Evolutionary conservation across 2,329 filamentous ascomycete species (phyloP).

Genomic region (Diaporthe helianthi): DNA sequence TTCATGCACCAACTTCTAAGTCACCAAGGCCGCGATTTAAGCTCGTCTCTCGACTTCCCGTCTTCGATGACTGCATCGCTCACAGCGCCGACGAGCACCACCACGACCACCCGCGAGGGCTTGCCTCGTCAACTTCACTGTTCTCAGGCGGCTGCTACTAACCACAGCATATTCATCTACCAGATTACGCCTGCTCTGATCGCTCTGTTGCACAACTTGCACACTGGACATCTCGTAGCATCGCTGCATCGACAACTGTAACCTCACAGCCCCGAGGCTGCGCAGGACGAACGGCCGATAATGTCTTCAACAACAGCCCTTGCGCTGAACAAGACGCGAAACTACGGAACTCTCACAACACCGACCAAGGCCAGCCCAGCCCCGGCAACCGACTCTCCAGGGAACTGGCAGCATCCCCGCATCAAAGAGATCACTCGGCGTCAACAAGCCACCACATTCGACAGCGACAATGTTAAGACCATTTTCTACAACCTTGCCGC

Average conservation of each 20-base stretch:
- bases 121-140: conserved; percentile 22
- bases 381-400: conserved; percentile 63
- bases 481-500: conserved; percentile 72
- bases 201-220: not conserved
- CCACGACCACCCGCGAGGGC: conserved; percentile 16
- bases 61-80: conserved; percentile 2
- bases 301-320: conserved; percentile 44
- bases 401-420: conserved; percentile 90
- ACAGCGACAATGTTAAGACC: conserved; percentile 74
- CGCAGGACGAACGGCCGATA: conserved; percentile 11
- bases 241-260: not conserved
- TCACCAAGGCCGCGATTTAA: conserved; percentile 16
- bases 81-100: conserved; percentile 7
- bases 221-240: not conserved
- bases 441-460: conserved; percentile 79
- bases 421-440: conserved; percentile 86
- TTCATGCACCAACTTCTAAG: conserved; percentile 14
- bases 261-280: not conserved
- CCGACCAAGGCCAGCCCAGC: conserved; percentile 38
- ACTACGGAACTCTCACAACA: conserved; percentile 31
- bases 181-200: not conserved
- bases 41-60: not conserved
- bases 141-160: not conserved
- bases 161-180: conserved; percentile 29
- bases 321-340: conserved; percentile 34